A percentile compares a stretch with the other conserved stretches of the same genome.
Evolutionary conservation across 805 yeast species (phyloP).

Genomic region (Ogataea pignaliae): DNA sequence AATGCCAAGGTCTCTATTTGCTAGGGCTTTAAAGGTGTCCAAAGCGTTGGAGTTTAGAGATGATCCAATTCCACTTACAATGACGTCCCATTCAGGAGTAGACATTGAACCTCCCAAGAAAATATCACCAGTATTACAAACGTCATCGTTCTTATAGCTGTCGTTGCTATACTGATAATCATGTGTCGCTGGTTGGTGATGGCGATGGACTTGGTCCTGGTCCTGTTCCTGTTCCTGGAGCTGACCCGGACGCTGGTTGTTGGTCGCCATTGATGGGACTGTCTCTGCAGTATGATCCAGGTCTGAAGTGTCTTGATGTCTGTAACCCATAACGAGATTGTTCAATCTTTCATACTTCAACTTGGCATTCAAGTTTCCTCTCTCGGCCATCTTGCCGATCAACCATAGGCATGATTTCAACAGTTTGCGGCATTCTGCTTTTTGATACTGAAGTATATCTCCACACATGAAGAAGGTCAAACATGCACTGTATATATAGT

Average conservation of each 20-base stretch:
- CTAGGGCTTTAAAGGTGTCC: conserved; percentile 18
- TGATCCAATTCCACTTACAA: not conserved
- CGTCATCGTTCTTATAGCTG: too few species aligned
- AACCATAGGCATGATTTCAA: conserved; percentile 17
- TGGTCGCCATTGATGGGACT: too few species aligned
- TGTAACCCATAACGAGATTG: conserved; percentile 13
- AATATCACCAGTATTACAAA: too few species aligned
- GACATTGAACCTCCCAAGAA: too few species aligned
- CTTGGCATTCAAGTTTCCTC: conserved; percentile 21
- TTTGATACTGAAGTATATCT: conserved; percentile 16
- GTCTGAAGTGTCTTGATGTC: conserved; percentile 3
- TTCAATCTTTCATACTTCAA: conserved; percentile 14
- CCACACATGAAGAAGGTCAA: conserved; percentile 27
- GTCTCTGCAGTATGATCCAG: too few species aligned
- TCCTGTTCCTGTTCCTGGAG: too few species aligned
- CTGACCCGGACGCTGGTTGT: too few species aligned
- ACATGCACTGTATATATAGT: conserved; percentile 24
- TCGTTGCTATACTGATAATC: not conserved
- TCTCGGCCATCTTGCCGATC: conserved; percentile 14
- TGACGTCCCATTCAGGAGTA: not conserved
- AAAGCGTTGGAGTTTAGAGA: conserved; percentile 9
- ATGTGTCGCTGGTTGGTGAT: too few species aligned
- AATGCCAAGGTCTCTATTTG: conserved; percentile 16
- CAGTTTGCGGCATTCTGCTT: conserved; percentile 9
- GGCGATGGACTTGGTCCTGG: too few species aligned